Percentiles rank a stretch among this genome's conserved stretches.
Conservation (phyloP, 1,284 basidiomycete genomes). For the Pseudozyma sp. region DNA sequence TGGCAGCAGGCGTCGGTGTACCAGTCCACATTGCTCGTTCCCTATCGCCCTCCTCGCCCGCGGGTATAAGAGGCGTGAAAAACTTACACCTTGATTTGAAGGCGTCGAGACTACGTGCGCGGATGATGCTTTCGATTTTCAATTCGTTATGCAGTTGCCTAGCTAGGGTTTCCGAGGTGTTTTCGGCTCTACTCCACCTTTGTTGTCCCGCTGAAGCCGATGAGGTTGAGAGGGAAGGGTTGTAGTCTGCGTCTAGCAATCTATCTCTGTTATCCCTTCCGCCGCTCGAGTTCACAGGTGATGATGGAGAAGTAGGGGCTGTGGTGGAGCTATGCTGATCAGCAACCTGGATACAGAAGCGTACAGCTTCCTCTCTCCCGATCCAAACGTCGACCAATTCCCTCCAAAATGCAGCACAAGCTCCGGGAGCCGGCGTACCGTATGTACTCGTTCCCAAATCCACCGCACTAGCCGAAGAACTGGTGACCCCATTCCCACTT, state of each 20-base stretch:
- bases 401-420: constrained; percentile 58
- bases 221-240: not conserved
- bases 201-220: not conserved
- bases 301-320: not conserved
- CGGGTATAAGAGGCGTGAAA: constrained; percentile 36
- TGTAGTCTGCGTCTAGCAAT: constrained; percentile 50
- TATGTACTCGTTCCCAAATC: constrained; percentile 63
- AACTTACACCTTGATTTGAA: constrained; percentile 61
- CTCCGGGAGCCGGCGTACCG: constrained; percentile 25
- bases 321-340: constrained; percentile 12
- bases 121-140: constrained; percentile 58
- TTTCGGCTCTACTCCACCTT: constrained; percentile 34
- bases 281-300: not conserved
- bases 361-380: constrained; percentile 58
- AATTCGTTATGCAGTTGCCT: constrained; percentile 64
- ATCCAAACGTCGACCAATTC: constrained; percentile 60
- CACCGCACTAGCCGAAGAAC: constrained; percentile 21
- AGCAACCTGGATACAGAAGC: constrained; percentile 56
- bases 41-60: constrained; percentile 31
- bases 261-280: constrained; percentile 8
- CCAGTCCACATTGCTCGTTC: constrained; percentile 57
- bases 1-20: constrained; percentile 26
- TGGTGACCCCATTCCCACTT: constrained; percentile 17
- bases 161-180: constrained; percentile 20
- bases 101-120: constrained; percentile 56